phyloP scores from a whole-genome alignment of 2,329 filamentous ascomycete species.

The Epichloe hybrida region DNA sequence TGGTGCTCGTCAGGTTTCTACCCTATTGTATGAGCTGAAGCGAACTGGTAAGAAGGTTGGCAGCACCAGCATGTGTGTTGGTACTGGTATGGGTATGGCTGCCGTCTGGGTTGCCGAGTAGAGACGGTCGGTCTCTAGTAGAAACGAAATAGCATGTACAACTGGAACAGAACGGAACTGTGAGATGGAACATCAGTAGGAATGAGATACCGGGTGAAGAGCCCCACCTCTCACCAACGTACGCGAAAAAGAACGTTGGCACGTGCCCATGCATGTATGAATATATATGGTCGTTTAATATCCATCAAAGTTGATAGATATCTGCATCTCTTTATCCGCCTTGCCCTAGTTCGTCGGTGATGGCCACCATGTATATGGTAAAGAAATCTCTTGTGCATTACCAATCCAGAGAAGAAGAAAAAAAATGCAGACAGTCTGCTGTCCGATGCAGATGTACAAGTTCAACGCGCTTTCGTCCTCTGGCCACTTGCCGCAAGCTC shows the following conservation, averaged over 20 bases:
- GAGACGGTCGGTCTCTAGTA: neutral
- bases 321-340: neutral
- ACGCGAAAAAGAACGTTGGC: neutral
- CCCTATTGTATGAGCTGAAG: conserved; percentile 78
- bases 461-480: neutral
- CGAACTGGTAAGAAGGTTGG: conserved; percentile 75
- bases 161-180: neutral
- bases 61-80: conserved; percentile 90
- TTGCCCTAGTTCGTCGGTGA: neutral
- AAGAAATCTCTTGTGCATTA: neutral
- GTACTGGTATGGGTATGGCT: conserved; percentile 96
- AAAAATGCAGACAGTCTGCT: too few relatives aligned
- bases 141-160: conserved; percentile 1
- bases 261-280: conserved; percentile 13
- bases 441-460: neutral
- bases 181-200: neutral
- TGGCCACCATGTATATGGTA: neutral
- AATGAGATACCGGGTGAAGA: neutral
- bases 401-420: neutral
- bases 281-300: conserved; percentile 10
- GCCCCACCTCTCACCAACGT: neutral
- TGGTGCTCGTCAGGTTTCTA: conserved; percentile 85
- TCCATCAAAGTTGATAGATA: neutral
- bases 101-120: conserved; percentile 94
- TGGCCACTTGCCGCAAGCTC: neutral